A percentile compares a stretch with the other conserved stretches of the same genome.
Evolutionary conservation across 805 yeast species (phyloP).

Genomic region (Kodamaea laetipori): DNA sequence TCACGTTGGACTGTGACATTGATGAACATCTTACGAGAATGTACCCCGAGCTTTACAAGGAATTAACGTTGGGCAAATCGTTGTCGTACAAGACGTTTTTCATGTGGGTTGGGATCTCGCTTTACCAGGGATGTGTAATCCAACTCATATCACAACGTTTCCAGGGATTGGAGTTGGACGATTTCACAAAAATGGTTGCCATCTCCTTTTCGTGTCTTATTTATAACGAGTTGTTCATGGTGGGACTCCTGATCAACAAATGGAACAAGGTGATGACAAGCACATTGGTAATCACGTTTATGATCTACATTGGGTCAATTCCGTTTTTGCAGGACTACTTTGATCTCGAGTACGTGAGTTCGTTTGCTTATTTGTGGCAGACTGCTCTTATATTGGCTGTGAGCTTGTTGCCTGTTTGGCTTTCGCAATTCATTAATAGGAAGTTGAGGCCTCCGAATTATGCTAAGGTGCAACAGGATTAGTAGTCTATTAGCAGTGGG

Average conservation of each 20-base stretch:
- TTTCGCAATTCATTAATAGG: slow-evolving; percentile 72
- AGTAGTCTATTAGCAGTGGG: slow-evolving; percentile 4
- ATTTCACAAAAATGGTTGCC: slow-evolving; percentile 78
- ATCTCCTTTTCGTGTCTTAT: slow-evolving; percentile 78
- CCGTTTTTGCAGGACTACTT: slow-evolving; percentile 90
- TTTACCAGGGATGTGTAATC: slow-evolving; percentile 88
- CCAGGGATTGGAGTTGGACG: slow-evolving; percentile 55
- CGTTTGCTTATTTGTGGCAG: slow-evolving; percentile 70
- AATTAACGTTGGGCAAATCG: slow-evolving; percentile 83
- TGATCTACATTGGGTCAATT: slow-evolving; percentile 67
- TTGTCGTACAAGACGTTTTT: slow-evolving; percentile 85
- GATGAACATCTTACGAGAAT: slow-evolving; percentile 83
- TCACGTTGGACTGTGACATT: slow-evolving; percentile 89
- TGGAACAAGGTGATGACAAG: slow-evolving; percentile 82
- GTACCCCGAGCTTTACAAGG: slow-evolving; percentile 94
- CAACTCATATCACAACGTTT: slow-evolving; percentile 81
- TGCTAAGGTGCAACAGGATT: slow-evolving; percentile 90
- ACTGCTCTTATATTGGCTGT: slow-evolving; percentile 60
- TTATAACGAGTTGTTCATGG: slow-evolving; percentile 89
- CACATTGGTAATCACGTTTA: slow-evolving; percentile 69
- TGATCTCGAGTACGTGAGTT: slow-evolving; percentile 62
- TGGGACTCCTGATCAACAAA: slow-evolving; percentile 85
- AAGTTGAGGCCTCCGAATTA: slow-evolving; percentile 89
- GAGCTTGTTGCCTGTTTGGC: slow-evolving; percentile 89
- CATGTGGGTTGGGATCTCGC: slow-evolving; percentile 84